These are phyloP conservation scores for Nitzschia palea DNA, from an alignment of 108 stramenopile species.

Conservation along the genomic window DNA sequence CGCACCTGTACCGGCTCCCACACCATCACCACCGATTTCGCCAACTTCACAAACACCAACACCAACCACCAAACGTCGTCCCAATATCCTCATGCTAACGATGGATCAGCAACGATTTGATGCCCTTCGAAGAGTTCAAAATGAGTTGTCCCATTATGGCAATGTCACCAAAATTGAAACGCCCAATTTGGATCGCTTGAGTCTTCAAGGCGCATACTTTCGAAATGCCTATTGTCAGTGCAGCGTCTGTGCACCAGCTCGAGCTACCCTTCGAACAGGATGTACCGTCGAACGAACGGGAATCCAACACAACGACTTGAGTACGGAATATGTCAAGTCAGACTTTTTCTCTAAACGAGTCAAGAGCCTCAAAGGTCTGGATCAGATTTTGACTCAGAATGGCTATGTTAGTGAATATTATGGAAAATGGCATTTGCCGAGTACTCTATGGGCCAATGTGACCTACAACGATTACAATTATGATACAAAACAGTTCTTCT, in stretches of 20 bases:
- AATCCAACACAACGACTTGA: slow-evolving; percentile 20
- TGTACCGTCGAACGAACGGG: slow-evolving; percentile 38
- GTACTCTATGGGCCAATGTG: background rate
- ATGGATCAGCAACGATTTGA: slow-evolving; percentile 37
- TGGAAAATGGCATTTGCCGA: slow-evolving; percentile 30
- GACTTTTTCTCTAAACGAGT: background rate
- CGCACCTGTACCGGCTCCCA: background rate
- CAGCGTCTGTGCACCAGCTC: slow-evolving; percentile 23
- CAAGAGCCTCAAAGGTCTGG: slow-evolving; percentile 7
- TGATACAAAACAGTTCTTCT: background rate
- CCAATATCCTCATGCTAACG: slow-evolving; percentile 24
- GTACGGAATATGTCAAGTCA: background rate
- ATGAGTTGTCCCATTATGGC: slow-evolving; percentile 10
- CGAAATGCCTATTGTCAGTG: slow-evolving; percentile 31
- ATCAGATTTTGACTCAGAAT: slow-evolving; percentile 23
- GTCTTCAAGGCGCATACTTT: slow-evolving; percentile 26
- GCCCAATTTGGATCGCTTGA: slow-evolving; percentile 26
- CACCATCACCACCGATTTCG: background rate
- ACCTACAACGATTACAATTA: slow-evolving; percentile 14
- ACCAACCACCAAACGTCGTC: slow-evolving; percentile 1
- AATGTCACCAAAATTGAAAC: slow-evolving; percentile 17
- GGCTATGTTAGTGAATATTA: slow-evolving; percentile 28
- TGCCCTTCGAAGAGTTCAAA: slow-evolving; percentile 18
- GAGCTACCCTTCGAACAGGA: slow-evolving; percentile 27
- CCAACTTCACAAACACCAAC: background rate